Evolutionary conservation across 2,329 filamentous ascomycete species (phyloP).

Genomic region (Apiospora malaysiana): DNA sequence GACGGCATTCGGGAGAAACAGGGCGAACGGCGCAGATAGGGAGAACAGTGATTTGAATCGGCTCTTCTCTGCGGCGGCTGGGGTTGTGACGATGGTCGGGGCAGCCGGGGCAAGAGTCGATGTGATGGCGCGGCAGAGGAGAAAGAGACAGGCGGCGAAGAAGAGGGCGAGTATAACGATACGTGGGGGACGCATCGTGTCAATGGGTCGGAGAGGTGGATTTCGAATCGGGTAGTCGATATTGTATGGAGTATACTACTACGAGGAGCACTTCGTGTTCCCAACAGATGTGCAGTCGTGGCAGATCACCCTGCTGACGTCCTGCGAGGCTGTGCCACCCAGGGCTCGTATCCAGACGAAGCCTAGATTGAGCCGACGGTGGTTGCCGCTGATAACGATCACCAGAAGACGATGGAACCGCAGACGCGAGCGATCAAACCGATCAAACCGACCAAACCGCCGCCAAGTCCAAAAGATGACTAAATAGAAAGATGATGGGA

Average conservation of each 20-base stretch:
- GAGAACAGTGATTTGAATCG: slow-evolving; percentile 67
- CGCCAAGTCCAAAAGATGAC: slow-evolving; percentile 5
- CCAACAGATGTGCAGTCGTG: background rate
- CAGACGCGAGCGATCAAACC: background rate
- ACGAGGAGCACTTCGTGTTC: background rate
- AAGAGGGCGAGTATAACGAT: slow-evolving; percentile 61
- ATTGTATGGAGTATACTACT: slow-evolving; percentile 3
- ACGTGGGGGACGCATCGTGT: slow-evolving; percentile 60
- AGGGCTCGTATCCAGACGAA: slow-evolving; percentile 11
- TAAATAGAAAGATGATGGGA: background rate
- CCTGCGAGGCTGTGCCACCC: background rate
- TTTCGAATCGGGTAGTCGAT: background rate
- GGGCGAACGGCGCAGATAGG: slow-evolving; percentile 77
- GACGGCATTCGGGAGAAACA: slow-evolving; percentile 94
- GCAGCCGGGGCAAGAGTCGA: slow-evolving; percentile 42
- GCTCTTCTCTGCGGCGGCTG: slow-evolving; percentile 43
- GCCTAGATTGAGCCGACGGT: slow-evolving; percentile 4
- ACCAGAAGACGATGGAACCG: background rate
- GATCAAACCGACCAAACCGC: background rate
- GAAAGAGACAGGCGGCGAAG: slow-evolving; percentile 58
- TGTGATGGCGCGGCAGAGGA: slow-evolving; percentile 58
- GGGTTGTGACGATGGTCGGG: slow-evolving; percentile 30
- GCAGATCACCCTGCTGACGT: background rate
- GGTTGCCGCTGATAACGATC: background rate
- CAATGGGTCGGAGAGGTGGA: background rate